phyloP scores from a whole-genome alignment of 2,329 filamentous ascomycete genomes.

The Calonectria fujianensis region DNA sequence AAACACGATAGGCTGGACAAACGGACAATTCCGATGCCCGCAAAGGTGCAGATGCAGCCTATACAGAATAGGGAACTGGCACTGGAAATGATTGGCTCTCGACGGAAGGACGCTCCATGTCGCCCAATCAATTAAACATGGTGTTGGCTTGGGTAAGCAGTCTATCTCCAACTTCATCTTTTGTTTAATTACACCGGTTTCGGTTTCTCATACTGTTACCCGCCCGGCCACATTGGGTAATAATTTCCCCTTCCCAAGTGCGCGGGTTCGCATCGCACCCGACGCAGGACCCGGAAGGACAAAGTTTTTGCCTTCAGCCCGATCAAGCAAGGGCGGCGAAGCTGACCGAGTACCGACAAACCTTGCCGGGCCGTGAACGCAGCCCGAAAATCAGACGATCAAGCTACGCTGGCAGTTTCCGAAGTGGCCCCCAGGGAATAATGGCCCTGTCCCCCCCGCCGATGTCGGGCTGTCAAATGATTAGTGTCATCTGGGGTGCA shows the following conservation, averaged over 20 bases:
- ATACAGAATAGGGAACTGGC: background rate
- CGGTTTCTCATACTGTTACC: background rate
- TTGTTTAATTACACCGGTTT: background rate
- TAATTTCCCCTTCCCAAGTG: background rate
- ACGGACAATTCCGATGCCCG: slow-evolving; percentile 12
- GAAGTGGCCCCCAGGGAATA: background rate
- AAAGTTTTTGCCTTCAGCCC: background rate
- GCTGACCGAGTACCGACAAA: background rate
- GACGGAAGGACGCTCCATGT: background rate
- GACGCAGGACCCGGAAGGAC: slow-evolving; percentile 1
- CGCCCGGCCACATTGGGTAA: background rate
- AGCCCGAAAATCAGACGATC: slow-evolving; percentile 19
- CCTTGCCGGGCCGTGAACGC: background rate
- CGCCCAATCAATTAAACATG: background rate
- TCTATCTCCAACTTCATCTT: slow-evolving; percentile 4
- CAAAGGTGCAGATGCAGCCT: background rate
- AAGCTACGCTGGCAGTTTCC: slow-evolving; percentile 7
- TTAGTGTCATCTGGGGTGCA: slow-evolving; percentile 21
- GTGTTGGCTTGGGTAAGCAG: background rate
- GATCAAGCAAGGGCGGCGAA: background rate
- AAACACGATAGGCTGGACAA: background rate
- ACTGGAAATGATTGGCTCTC: slow-evolving; percentile 25
- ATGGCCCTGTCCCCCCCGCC: background rate
- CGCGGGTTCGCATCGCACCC: background rate
- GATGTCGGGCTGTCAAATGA: slow-evolving; percentile 3